These are phyloP conservation scores for Aspergillus pseudoglaucus DNA, from an alignment of 2,329 filamentous ascomycete species.

Conservation along the genomic window DNA sequence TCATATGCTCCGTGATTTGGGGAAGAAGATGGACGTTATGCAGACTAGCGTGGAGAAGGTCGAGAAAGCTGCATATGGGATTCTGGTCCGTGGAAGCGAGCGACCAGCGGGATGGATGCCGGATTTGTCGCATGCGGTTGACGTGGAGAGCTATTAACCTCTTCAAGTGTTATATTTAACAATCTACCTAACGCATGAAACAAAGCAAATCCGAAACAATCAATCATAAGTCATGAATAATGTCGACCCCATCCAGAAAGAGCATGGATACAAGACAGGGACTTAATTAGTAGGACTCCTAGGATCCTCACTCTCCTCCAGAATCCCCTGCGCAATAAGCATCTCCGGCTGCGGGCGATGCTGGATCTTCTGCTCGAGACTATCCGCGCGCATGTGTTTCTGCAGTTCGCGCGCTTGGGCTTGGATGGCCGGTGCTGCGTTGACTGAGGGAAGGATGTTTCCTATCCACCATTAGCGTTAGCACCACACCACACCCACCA, in stretches of 20 bases:
- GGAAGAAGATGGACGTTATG: constrained; percentile 82
- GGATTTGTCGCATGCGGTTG: constrained; percentile 51
- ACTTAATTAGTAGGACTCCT: constrained; percentile 12
- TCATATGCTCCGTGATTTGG: constrained; percentile 54
- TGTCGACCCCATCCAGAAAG: not conserved
- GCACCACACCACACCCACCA: not conserved
- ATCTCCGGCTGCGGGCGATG: constrained; percentile 69
- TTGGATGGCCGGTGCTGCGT: constrained; percentile 69
- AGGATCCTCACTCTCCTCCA: constrained; percentile 57
- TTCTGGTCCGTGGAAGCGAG: constrained; percentile 81
- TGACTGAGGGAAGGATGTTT: constrained; percentile 79
- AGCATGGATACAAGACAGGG: not conserved
- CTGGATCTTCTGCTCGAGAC: constrained; percentile 78
- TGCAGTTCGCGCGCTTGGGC: constrained; percentile 78
- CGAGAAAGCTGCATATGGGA: constrained; percentile 80
- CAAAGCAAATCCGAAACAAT: not conserved
- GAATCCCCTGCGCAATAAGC: constrained; percentile 71
- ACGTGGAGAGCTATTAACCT: constrained; percentile 21
- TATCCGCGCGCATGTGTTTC: constrained; percentile 81
- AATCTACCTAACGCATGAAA: no score
- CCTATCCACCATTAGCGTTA: constrained; percentile 42
- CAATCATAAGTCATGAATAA: not conserved
- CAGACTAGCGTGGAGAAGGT: constrained; percentile 86
- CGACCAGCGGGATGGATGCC: constrained; percentile 88
- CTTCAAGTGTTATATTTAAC: no score